A percentile compares a stretch with the other conserved stretches of the same genome.
phyloP scores from a whole-genome alignment of 164 flowering plant species.

The Piper longum region DNA sequence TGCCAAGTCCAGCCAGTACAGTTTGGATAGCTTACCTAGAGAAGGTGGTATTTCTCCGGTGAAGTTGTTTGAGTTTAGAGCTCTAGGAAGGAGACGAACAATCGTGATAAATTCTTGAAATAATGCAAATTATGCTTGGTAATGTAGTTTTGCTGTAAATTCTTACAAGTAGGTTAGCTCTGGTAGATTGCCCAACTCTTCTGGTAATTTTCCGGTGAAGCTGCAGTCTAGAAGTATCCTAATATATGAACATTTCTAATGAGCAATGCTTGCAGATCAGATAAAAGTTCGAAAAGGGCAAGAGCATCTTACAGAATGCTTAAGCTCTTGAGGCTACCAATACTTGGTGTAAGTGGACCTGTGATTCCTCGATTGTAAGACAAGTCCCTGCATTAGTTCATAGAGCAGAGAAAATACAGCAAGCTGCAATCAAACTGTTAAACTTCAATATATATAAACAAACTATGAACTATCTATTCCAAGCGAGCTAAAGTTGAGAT shows the following conservation, averaged over 20 bases:
- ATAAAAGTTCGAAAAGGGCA: not conserved
- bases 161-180: constrained; percentile 70
- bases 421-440: too few species aligned
- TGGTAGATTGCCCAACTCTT: constrained; percentile 58
- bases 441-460: too few species aligned
- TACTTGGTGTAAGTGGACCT: constrained; percentile 45
- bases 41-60: constrained; percentile 64
- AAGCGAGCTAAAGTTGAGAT: not conserved
- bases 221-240: constrained; percentile 78
- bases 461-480: too few species aligned
- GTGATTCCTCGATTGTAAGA: constrained; percentile 63
- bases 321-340: constrained; percentile 53
- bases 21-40: constrained; percentile 61
- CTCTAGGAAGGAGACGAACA: constrained; percentile 29
- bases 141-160: not conserved
- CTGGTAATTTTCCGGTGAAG: constrained; percentile 65
- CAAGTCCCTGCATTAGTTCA: constrained; percentile 43
- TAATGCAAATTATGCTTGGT: not conserved
- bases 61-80: constrained; percentile 75
- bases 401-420: too few species aligned
- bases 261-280: not conserved
- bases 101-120: not conserved
- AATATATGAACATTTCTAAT: constrained; percentile 4
- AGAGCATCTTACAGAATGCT: constrained; percentile 44
- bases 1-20: constrained; percentile 88